A percentile compares a stretch with the other conserved stretches of the same genome.
Conservation (phyloP, 2,329 filamentous ascomycete genomes). For the Pseudogymnoascus sp. region DNA sequence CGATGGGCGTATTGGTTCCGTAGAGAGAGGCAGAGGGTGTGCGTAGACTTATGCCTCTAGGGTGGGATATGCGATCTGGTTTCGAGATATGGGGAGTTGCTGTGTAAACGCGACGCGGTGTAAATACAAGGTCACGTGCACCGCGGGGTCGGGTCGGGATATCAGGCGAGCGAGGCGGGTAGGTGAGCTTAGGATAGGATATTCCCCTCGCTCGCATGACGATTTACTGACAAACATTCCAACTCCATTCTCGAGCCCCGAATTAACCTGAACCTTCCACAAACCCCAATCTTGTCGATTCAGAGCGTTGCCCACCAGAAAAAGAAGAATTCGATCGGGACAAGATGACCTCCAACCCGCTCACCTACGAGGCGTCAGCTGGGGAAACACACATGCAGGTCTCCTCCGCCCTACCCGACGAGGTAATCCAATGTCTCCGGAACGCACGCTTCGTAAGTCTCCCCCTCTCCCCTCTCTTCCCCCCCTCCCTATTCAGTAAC, state of each 20-base stretch:
- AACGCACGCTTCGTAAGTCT: conserved; percentile 82
- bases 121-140: neutral
- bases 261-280: neutral
- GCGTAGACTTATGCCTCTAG: neutral
- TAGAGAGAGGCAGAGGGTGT: neutral
- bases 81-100: neutral
- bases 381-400: conserved; percentile 61
- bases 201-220: neutral
- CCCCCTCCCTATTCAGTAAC: neutral
- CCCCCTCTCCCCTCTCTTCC: conserved; percentile 1
- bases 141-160: neutral
- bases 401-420: conserved; percentile 63
- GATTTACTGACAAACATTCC: neutral
- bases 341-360: conserved; percentile 54
- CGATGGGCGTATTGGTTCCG: neutral
- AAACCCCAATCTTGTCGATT: neutral
- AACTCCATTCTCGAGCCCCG: neutral
- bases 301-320: neutral
- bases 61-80: neutral
- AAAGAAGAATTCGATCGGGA: neutral
- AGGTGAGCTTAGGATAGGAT: neutral
- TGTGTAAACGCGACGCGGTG: neutral
- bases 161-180: neutral
- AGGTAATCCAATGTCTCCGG: conserved; percentile 84
- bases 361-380: conserved; percentile 68